phyloP scores from a whole-genome alignment of 2,329 filamentous ascomycete species.

The Geosmithia morbida region DNA sequence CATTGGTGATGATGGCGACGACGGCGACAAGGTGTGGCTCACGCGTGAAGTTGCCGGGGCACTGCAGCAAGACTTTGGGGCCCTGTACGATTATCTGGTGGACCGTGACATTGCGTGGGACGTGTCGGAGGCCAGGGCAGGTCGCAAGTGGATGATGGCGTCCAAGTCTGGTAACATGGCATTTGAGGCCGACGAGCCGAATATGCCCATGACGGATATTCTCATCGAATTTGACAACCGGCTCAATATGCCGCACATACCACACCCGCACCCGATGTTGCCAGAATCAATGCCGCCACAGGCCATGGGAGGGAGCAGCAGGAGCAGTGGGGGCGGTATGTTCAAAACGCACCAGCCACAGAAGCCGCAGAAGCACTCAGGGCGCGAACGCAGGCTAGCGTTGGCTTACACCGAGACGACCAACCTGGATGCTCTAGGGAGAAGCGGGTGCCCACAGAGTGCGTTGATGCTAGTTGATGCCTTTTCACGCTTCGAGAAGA shows the following conservation, averaged over 20 bases:
- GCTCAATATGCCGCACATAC: conserved; percentile 48
- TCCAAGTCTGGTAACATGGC: conserved; percentile 26
- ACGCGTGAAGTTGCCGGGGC: conserved; percentile 39
- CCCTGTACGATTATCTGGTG: conserved; percentile 57
- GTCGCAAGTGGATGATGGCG: conserved; percentile 51
- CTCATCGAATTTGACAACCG: conserved; percentile 50
- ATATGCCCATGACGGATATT: conserved; percentile 52
- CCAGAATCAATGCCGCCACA: conserved; percentile 33
- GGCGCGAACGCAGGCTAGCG: conserved; percentile 32
- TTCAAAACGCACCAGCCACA: conserved; percentile 10
- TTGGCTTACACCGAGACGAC: conserved; percentile 45
- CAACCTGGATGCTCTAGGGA: conserved; percentile 41
- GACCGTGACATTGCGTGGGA: conserved; percentile 54
- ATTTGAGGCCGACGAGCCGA: conserved; percentile 33
- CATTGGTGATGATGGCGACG: conserved; percentile 8
- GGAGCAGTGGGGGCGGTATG: conserved; percentile 5
- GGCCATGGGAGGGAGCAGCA: background rate
- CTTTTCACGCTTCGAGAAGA: conserved; percentile 42
- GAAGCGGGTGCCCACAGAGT: conserved; percentile 32
- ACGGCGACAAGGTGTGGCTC: conserved; percentile 40
- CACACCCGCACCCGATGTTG: conserved; percentile 51
- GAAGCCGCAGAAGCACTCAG: conserved; percentile 8
- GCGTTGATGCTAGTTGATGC: conserved; percentile 31
- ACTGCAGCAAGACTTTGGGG: conserved; percentile 52
- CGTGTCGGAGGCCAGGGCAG: conserved; percentile 41